Conservation (phyloP, 2,329 filamentous ascomycete species). For the Botryotinia narcissicola region DNA sequence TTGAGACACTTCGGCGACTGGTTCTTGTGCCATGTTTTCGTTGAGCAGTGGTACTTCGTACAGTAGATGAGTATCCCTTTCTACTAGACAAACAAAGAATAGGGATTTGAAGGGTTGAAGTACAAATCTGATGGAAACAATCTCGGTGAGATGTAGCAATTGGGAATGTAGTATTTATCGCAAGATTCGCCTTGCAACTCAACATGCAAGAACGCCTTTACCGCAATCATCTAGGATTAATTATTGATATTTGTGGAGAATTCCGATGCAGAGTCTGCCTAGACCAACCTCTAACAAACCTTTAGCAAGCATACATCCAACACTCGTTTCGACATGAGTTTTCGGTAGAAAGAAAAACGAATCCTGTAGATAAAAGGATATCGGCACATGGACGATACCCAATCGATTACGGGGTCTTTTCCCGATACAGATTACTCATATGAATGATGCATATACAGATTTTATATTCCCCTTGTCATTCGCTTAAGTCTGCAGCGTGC, state of each 20-base stretch:
- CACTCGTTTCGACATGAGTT: not conserved
- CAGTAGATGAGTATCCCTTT: not conserved
- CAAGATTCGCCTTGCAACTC: not conserved
- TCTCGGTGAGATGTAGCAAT: not conserved
- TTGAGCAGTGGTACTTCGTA: not conserved
- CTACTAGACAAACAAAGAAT: not conserved
- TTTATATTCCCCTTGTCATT: not conserved
- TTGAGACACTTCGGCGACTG: not conserved
- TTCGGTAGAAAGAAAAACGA: not conserved
- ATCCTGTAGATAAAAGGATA: not conserved
- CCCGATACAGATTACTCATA: not conserved
- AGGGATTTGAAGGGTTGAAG: not conserved
- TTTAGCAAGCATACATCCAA: not conserved
- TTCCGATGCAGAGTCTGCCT: not conserved
- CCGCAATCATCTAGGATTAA: not conserved
- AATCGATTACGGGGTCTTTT: not conserved
- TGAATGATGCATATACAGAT: not conserved
- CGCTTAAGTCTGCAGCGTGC: not conserved
- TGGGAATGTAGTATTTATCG: not conserved
- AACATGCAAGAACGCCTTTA: constrained; percentile 7
- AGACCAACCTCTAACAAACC: not conserved
- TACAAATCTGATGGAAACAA: not conserved
- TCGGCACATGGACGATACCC: constrained; percentile 1
- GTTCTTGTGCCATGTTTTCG: not conserved
- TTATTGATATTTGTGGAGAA: constrained; percentile 9